phyloP scores from a whole-genome alignment of 192 early-diverging fungal genomes.

The Linnemannia elongata region DNA sequence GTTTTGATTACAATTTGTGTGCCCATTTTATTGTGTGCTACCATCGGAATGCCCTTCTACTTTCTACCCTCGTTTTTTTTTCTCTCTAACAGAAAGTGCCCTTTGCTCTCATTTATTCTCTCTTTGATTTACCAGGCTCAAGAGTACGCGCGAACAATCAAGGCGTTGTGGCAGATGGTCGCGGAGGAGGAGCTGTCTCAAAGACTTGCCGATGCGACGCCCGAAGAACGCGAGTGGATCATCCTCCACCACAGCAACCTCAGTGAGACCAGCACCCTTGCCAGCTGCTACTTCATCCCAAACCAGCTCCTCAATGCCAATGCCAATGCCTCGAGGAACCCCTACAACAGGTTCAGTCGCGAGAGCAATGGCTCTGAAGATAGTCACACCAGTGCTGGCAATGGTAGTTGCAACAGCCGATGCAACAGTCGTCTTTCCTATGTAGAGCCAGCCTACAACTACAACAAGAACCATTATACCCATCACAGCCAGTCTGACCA shows the following conservation, averaged over 20 bases:
- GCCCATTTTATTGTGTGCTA: neutral
- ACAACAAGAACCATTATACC: neutral
- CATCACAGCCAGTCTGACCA: neutral
- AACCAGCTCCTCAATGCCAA: neutral
- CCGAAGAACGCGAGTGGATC: conserved; percentile 37
- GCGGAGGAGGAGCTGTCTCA: conserved; percentile 45
- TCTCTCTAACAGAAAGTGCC: neutral
- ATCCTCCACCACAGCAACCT: conserved; percentile 27
- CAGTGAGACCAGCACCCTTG: neutral
- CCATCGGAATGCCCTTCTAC: neutral
- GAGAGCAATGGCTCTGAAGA: neutral
- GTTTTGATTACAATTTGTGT: too few relatives aligned
- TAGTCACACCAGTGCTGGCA: neutral
- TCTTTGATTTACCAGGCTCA: conserved; percentile 26
- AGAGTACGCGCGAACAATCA: conserved; percentile 54
- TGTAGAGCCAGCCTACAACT: neutral
- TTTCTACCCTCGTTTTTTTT: neutral
- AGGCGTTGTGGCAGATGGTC: conserved; percentile 50
- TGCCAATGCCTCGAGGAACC: neutral
- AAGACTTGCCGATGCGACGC: conserved; percentile 32
- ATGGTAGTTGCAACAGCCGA: neutral
- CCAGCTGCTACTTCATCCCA: conserved; percentile 7
- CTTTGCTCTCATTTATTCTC: neutral
- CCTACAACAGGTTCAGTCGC: neutral
- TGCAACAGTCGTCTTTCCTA: neutral